Evolutionary conservation across 2,329 filamentous ascomycete species (phyloP).

Genomic region (Torrubiella hemipterigena): DNA sequence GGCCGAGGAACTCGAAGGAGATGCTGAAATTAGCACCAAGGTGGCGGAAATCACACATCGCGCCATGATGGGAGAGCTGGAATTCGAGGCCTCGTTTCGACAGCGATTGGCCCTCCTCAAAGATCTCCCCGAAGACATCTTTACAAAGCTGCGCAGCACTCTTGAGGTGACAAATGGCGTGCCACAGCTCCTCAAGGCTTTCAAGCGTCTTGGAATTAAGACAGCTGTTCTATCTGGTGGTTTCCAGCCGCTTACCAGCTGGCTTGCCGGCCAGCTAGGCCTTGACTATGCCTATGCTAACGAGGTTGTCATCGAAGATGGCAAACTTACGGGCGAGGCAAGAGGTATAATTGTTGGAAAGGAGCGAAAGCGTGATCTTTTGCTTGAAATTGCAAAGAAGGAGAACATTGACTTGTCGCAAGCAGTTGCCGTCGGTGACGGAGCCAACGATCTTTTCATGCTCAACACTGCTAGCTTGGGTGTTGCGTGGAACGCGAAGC

Average conservation of each 20-base stretch:
- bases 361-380: slow-evolving; percentile 60
- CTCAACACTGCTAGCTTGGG: slow-evolving; percentile 63
- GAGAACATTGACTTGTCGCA: slow-evolving; percentile 55
- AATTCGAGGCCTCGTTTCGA: slow-evolving; percentile 75
- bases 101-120: slow-evolving; percentile 71
- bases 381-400: slow-evolving; percentile 57
- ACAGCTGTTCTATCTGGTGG: slow-evolving; percentile 87
- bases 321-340: slow-evolving; percentile 59
- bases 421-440: slow-evolving; percentile 66
- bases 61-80: slow-evolving; percentile 91
- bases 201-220: slow-evolving; percentile 72
- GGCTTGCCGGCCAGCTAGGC: slow-evolving; percentile 70
- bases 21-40: slow-evolving; percentile 60
- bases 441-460: slow-evolving; percentile 75
- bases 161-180: slow-evolving; percentile 78
- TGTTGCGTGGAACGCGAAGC: slow-evolving; percentile 77
- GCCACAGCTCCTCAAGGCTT: slow-evolving; percentile 55
- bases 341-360: slow-evolving; percentile 63
- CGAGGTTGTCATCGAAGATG: slow-evolving; percentile 55
- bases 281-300: slow-evolving; percentile 87
- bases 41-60: slow-evolving; percentile 85
- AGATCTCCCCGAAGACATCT: slow-evolving; percentile 68
- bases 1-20: slow-evolving; percentile 60
- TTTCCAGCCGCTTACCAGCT: slow-evolving; percentile 78
- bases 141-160: slow-evolving; percentile 60